Base-by-base conservation (phyloP, 352 stramenopile species). In the Pythium dissotocum region DNA sequence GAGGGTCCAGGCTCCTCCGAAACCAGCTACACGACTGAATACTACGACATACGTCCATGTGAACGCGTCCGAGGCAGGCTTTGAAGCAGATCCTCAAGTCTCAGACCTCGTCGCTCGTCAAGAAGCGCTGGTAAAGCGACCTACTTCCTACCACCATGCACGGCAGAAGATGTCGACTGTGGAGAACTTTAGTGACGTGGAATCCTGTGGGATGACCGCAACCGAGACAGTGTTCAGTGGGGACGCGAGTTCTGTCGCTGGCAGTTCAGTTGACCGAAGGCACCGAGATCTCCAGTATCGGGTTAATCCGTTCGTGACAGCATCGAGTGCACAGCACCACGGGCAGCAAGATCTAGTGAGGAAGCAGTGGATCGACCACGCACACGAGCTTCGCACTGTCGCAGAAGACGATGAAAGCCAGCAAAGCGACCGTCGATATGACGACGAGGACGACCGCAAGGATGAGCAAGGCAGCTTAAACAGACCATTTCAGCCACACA, bases 211-310 rank as follows among this genome's bases (percentile, higher is more conserved):
- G 21, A 40, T 58, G 53, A 30, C 30, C 1, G 42, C 24, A 38
- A 63, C n/a, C 1, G 62, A 68, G 33, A 68, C 62, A 1, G 53
- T 68, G 12, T 62, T 18, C 16, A 68, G 62, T 40, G 40, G 26
- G 1, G 57, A 62, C 13, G 49, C 57, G 8, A 28, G 33, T 6
- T 70, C 64, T 6, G 38, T 65, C 13, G 16, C 30, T 35, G 57
- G 42, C 1, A 40, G 53, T 4, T 70, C 58, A 18, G 36, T 40
- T 4, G 56, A 64, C 16, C 42, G 51, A 16, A 61, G 30, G 9
- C 48, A 62, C 33, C 40, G n/a, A 10, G 35, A 59, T 26, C 16
- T 33, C 13, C 2, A n/a, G 24, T 12, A 49, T n/a, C n/a, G 8
- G 4, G n/a, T 0, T 36, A 28, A 26, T 14, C 10, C 49, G n/a